Conservation (phyloP, 1,139 yeast species). For the Magnusiomyces fungicola region DNA sequence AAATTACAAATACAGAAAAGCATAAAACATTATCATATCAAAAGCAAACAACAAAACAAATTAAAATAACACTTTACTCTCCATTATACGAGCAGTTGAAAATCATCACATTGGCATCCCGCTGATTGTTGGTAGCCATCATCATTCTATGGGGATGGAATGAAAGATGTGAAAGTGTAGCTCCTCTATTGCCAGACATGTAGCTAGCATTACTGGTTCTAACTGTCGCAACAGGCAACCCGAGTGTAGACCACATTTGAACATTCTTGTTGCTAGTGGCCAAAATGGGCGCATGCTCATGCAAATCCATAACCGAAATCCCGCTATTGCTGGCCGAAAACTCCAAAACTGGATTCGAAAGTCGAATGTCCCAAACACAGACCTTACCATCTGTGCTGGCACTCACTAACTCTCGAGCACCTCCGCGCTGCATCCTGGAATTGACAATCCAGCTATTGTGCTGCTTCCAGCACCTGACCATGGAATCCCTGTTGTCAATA, state of each 20-base stretch:
- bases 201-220: constrained; percentile 38
- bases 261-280: constrained; percentile 66
- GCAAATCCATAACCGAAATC: constrained; percentile 71
- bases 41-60: neutral
- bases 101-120: constrained; percentile 66
- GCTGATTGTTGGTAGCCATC: constrained; percentile 78
- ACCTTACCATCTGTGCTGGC: constrained; percentile 77
- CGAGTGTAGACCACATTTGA: constrained; percentile 84
- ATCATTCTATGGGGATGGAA: constrained; percentile 96
- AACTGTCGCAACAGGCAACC: constrained; percentile 59
- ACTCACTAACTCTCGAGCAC: constrained; percentile 79
- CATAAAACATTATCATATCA: neutral
- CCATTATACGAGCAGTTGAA: constrained; percentile 45
- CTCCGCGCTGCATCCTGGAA: constrained; percentile 95
- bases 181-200: constrained; percentile 35
- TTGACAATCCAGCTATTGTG: constrained; percentile 62
- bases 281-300: constrained; percentile 93
- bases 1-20: neutral
- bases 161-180: constrained; percentile 57
- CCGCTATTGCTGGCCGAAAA: constrained; percentile 39
- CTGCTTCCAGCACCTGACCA: constrained; percentile 74
- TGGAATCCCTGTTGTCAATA: constrained; percentile 72
- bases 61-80: neutral
- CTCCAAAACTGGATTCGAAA: constrained; percentile 59
- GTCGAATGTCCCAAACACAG: constrained; percentile 84